Percentiles rank a stretch among this genome's conserved stretches.
Conservation (phyloP, 1,139 yeast genomes). For the Suhomyces bokatorum region DNA sequence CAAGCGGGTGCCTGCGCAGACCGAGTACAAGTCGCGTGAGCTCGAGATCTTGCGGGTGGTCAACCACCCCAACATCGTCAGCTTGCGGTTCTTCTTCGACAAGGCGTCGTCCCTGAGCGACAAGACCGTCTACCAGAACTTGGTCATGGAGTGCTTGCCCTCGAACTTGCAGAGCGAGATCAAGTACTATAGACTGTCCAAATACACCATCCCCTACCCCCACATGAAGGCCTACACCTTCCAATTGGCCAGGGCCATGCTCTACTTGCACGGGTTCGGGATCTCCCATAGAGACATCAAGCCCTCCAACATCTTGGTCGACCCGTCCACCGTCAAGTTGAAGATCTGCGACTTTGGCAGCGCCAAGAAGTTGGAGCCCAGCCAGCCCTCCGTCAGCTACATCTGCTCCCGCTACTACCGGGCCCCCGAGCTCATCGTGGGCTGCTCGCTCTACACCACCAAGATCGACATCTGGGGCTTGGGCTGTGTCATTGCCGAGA, state of each 20-base stretch:
- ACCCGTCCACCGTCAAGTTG: conserved; percentile 62
- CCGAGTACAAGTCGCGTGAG: conserved; percentile 80
- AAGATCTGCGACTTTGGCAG: conserved; percentile 84
- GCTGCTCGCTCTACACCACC: conserved; percentile 72
- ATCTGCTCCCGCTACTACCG: conserved; percentile 80
- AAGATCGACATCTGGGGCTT: conserved; percentile 85
- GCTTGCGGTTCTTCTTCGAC: conserved; percentile 65
- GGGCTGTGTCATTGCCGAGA: conserved; percentile 83
- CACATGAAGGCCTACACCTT: conserved; percentile 79
- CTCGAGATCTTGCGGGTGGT: conserved; percentile 72
- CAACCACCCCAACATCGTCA: conserved; percentile 75
- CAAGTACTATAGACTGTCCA: conserved; percentile 63
- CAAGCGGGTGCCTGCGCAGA: conserved; percentile 80
- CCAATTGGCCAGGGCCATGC: conserved; percentile 80
- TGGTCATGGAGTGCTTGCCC: conserved; percentile 86
- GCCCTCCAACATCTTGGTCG: conserved; percentile 75
- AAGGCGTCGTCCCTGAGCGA: conserved; percentile 56
- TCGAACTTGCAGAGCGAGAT: conserved; percentile 75
- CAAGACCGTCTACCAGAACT: conserved; percentile 68
- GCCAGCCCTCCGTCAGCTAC: conserved; percentile 74
- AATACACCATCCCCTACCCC: conserved; percentile 65
- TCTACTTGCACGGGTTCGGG: conserved; percentile 75
- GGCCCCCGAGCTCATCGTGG: conserved; percentile 81
- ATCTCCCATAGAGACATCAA: conserved; percentile 82
- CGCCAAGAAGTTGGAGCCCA: conserved; percentile 72